These are phyloP conservation scores for Mycena sp. DNA, from an alignment of 1,284 basidiomycete species.

Conservation along the genomic window DNA sequence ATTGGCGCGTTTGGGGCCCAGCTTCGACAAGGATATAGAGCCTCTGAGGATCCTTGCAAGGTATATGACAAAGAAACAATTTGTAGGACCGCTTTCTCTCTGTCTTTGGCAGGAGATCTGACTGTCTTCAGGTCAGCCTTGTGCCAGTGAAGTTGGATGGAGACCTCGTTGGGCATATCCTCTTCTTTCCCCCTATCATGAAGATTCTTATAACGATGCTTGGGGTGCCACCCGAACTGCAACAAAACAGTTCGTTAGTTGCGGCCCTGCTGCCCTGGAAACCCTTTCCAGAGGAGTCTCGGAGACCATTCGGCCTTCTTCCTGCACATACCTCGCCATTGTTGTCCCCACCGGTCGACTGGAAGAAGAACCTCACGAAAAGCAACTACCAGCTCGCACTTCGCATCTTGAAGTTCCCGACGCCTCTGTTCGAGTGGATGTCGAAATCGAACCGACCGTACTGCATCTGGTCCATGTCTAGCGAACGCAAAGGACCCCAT, in stretches of 20 bases:
- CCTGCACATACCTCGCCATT: conserved; percentile 33
- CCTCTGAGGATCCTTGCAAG: conserved; percentile 52
- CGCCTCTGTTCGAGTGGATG: conserved; percentile 53
- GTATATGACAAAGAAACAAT: conserved; percentile 55
- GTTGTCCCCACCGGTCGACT: conserved; percentile 20
- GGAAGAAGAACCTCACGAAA: conserved; percentile 33
- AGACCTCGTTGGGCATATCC: conserved; percentile 48
- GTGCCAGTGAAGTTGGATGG: conserved; percentile 57
- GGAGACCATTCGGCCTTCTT: conserved; percentile 28
- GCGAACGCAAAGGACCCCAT: conserved; percentile 23
- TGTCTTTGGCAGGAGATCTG: no score
- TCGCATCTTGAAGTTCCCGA: conserved; percentile 56
- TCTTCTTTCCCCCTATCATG: conserved; percentile 45
- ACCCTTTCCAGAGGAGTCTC: not conserved
- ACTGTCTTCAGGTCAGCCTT: conserved; percentile 56
- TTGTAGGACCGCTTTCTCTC: conserved; percentile 44
- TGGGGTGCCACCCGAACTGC: conserved; percentile 37
- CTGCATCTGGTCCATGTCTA: conserved; percentile 46
- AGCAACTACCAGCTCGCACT: conserved; percentile 52
- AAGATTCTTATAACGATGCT: conserved; percentile 35
- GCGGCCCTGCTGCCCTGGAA: conserved; percentile 55
- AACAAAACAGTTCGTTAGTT: conserved; percentile 42
- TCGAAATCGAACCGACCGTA: conserved; percentile 41
- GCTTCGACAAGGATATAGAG: conserved; percentile 46
- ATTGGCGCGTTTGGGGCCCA: conserved; percentile 53